Evolutionary conservation across 2,329 filamentous ascomycete species (phyloP), one percentile per base, ranked within the genome.

Genomic region (Arthrobotrys sinensis): DNA sequence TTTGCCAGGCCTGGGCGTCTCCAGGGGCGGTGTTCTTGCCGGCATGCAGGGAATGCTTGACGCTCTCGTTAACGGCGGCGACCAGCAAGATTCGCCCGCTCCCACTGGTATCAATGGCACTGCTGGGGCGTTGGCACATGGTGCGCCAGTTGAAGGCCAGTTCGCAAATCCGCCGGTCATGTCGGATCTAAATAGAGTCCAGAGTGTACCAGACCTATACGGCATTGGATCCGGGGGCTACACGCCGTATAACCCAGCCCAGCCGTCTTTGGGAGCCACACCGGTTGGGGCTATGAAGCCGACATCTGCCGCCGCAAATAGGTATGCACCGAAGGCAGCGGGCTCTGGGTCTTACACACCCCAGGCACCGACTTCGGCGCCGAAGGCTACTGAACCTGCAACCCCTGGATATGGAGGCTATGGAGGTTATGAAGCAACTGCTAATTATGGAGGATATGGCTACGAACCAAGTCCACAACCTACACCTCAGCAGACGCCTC

Each of bases 21-120:
- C 98, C 0, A 96, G 94, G 1, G 94, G 92, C 79, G 93, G 92
- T 38, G 90, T 98, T 83, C 94, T 93, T 89, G 94, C 91, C 80
- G 93, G 92, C 76, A 97, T 99, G 85, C 98, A 94, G 85, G 94
- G 91, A 80, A 93, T 92, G 77, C 97, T 99, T 85, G 98, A 94
- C 85, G 97, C 94, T 82, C 99, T 99, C 83, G 94, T 99, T 78
- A 91, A 92, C 64, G 96, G 96, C 12, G 34, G 34, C 34, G 95
- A 98, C 68, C 89, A 89, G 65, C 92, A 93, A 64, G 64, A 64
- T 32, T 24, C 19, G 1, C 67, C 67, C 3, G 46, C 52, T 21
- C 38, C 43, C 16, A 87, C 87, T 38, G 87, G 87, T 8, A 89
- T 88, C 24, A 48, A 55, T 19, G 64, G 43, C 12, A 34, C 48